phyloP scores from a whole-genome alignment of 2,329 filamentous ascomycete species.

The Torrubiellomyces zombiae region DNA sequence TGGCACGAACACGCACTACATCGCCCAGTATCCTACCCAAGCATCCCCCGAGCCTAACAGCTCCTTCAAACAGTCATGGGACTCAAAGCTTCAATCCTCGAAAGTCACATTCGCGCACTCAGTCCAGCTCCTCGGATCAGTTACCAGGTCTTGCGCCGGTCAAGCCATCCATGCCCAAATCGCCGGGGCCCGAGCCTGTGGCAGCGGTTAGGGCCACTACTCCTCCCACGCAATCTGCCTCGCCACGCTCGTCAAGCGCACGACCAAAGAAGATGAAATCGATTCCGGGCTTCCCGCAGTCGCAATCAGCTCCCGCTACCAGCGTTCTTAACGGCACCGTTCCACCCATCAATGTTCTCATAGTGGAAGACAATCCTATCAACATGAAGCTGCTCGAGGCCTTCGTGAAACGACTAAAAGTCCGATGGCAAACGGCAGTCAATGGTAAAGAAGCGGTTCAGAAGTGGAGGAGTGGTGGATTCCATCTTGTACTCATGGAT shows the following conservation, averaged over 20 bases:
- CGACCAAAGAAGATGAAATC: constrained; percentile 39
- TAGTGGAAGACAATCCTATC: constrained; percentile 98
- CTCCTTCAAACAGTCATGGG: constrained; percentile 16
- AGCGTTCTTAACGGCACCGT: constrained; percentile 65
- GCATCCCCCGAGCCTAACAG: constrained; percentile 15
- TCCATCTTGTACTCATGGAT: constrained; percentile 95
- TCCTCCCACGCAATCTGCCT: constrained; percentile 28
- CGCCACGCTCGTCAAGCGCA: constrained; percentile 28
- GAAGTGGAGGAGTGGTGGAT: constrained; percentile 85
- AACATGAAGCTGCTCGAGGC: constrained; percentile 86
- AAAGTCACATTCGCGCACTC: constrained; percentile 35
- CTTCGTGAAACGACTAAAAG: constrained; percentile 89
- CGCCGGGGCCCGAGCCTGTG: constrained; percentile 31
- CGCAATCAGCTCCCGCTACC: constrained; percentile 28
- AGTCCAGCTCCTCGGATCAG: constrained; percentile 42
- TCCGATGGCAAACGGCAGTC: constrained; percentile 93
- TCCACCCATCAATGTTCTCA: constrained; percentile 90
- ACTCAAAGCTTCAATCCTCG: constrained; percentile 19
- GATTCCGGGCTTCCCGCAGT: constrained; percentile 21
- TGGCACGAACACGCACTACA: constrained; percentile 58
- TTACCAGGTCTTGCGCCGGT: constrained; percentile 23
- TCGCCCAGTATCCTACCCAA: constrained; percentile 49
- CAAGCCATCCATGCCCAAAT: constrained; percentile 33
- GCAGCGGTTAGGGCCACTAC: constrained; percentile 35
- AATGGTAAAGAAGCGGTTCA: constrained; percentile 85